Evolutionary conservation across 2,329 filamentous ascomycete species (phyloP), one percentile per base, ranked within the genome.

Genomic region (Stagonosporopsis cucurbitacearum): DNA sequence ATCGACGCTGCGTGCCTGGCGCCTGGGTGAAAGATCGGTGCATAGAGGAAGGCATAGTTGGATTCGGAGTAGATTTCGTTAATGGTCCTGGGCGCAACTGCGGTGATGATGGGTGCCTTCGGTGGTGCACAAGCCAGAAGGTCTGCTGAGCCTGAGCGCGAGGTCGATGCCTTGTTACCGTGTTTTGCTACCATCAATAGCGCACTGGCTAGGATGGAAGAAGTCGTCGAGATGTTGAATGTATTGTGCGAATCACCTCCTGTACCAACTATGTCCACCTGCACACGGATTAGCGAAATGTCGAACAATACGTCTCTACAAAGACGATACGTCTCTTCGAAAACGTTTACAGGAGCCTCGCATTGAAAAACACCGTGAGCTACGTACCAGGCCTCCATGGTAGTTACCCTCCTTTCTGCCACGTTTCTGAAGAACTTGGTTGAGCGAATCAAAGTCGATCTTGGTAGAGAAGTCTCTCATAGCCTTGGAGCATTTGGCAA

Each of bases 171-270:
- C 64, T 90, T 88, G 81, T 99, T 99, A 62, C 95, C 95, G 78
- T 99, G 95, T 80, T 99, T 99, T 63, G 90, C 91, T 54, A 96
- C 84, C 68, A 96, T 83, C 32, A 99, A 84, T 25, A 96, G 81
- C 4, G 92, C 87, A 6, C 92, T 96, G 42, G 91, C 92, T 44
- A 99, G 81, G 71, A 99, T 97, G 17, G 92, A 96, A 2, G 95
- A 87, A 6, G 95, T 96, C 4, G 95, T 99, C 66, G 90, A 95
- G 74, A 99, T 94, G 77, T 99, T 99, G 86, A 96, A 99, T 30
- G 95, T 99, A 76, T 96, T 92, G 82, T 98, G 93, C 19, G 90
- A 89, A 79, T 99, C 95, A 71, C 95, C 95, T 64, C 95, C 95
- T 7, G 95, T 99, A 65, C 95, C 95, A 55, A 99, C 95, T 74